These are phyloP conservation scores for Apostasia ramifera DNA, from an alignment of 106 monocot genomes.

Conservation along the genomic window DNA sequence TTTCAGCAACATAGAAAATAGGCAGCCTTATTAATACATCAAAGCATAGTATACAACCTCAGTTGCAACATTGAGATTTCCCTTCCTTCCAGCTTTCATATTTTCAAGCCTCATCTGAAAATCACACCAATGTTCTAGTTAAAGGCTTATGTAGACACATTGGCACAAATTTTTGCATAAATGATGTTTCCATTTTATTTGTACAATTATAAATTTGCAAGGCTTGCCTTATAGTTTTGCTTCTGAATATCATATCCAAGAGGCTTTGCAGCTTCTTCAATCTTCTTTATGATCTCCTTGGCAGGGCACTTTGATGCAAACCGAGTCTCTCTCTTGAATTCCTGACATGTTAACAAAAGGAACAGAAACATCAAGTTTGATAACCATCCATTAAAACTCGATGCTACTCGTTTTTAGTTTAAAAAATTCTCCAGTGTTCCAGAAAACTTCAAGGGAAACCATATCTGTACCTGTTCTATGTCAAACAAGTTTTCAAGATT, in stretches of 20 bases:
- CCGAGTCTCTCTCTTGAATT: constrained; percentile 74
- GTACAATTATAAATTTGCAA: neutral
- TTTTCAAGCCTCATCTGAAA: constrained; percentile 70
- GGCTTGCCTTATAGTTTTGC: constrained; percentile 77
- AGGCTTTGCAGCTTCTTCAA: constrained; percentile 85
- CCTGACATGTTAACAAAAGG: constrained; percentile 25
- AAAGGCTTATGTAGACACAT: neutral
- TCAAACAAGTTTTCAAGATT: constrained; percentile 83
- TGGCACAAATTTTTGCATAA: neutral
- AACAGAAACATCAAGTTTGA: neutral
- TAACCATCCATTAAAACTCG: too few relatives aligned
- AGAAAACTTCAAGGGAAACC: neutral
- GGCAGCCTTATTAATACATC: too few relatives aligned
- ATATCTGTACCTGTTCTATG: constrained; percentile 41
- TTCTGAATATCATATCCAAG: constrained; percentile 80
- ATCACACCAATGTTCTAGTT: neutral
- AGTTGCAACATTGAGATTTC: constrained; percentile 73
- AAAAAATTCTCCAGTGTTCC: neutral
- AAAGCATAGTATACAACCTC: constrained; percentile 2
- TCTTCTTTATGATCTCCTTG: constrained; percentile 75
- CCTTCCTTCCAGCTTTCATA: constrained; percentile 75
- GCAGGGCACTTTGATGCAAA: constrained; percentile 79
- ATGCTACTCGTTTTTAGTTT: neutral
- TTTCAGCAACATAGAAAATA: neutral
- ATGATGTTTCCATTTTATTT: neutral